phyloP scores from a whole-genome alignment of 176 grass and related monocot genomes.

The Oryza coarctata region DNA sequence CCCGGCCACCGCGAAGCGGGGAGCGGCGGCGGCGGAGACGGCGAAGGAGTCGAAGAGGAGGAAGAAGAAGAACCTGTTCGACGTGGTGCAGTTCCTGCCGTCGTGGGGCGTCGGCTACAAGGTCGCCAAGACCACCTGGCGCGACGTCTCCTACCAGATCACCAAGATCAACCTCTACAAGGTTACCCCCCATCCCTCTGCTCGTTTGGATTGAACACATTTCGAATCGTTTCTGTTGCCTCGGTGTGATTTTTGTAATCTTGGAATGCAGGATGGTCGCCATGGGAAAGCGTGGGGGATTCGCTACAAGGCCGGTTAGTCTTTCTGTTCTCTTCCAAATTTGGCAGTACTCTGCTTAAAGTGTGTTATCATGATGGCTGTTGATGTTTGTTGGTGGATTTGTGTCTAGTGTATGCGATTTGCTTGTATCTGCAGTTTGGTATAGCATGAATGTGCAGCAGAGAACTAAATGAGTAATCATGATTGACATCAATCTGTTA shows the following conservation, averaged over 20 bases:
- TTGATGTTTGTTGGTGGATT: neutral
- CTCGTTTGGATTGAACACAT: neutral
- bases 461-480: neutral
- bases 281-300: slow-evolving; percentile 96
- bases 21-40: neutral
- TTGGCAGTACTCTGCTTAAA: neutral
- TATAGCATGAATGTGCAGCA: neutral
- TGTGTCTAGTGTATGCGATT: neutral
- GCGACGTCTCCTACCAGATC: slow-evolving; percentile 84
- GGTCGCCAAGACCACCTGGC: slow-evolving; percentile 92
- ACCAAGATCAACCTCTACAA: slow-evolving; percentile 99
- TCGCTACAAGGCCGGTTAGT: slow-evolving; percentile 81
- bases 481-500: neutral
- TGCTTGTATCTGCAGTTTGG: neutral
- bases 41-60: slow-evolving; percentile 49
- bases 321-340: neutral
- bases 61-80: slow-evolving; percentile 94
- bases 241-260: neutral
- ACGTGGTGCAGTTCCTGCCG: slow-evolving; percentile 87
- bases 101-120: slow-evolving; percentile 82
- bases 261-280: slow-evolving; percentile 59
- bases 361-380: neutral
- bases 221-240: neutral
- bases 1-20: neutral
- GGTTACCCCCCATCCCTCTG: slow-evolving; percentile 18